Evolutionary conservation across 768 basidiomycete genomes (phyloP), one percentile per base, ranked within the genome.

Genomic region (Phanerochaete carnosa): DNA sequence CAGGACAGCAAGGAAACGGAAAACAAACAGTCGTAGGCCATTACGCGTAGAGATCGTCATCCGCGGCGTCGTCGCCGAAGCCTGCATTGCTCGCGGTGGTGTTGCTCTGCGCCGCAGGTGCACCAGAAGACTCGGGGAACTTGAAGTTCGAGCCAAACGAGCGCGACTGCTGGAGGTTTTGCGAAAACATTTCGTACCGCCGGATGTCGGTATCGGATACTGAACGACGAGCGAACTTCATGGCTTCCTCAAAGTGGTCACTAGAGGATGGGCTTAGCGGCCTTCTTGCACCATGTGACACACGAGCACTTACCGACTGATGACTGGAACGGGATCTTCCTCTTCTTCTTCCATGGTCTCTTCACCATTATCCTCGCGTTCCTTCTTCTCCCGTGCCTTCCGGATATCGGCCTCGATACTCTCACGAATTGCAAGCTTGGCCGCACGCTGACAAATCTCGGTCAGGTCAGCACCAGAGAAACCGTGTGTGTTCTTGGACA

Each of bases 401-500:
- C 87, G 79, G 69, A 99, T 90, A 75, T 99, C 97, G 7, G 92
- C 76, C 68, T 98, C 95, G 67, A 99, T 99, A 59, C 88, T 90
- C 75, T 91, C 93, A 28, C 96, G 85, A 70, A 99, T 99, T 1
- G 96, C 96, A 57, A 98, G 81, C 79, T 99, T 99, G 58, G 95
- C 95, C 4, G 97, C 89, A 54, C 97, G 87, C 76, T 98, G 96
- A 73, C 96, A 98, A 69, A 99, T 96, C 75, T 98, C 97, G n/a
- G 96, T 96, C 66, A 98, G 79, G 85, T 99, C 97, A 59, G 97
- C 97, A 87, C 97, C 97, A 70, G 96, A 98, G 87, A 90, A 99
- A 13, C 97, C 97, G 69, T 98, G 94, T 15, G 96, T 97, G 74
- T 80, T 84, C 85, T 90, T 96, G 57, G 95, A 84, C 63, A 99